These are phyloP conservation scores for Myxozyma neglecta DNA, from an alignment of 805 yeast genomes.

Conservation along the genomic window DNA sequence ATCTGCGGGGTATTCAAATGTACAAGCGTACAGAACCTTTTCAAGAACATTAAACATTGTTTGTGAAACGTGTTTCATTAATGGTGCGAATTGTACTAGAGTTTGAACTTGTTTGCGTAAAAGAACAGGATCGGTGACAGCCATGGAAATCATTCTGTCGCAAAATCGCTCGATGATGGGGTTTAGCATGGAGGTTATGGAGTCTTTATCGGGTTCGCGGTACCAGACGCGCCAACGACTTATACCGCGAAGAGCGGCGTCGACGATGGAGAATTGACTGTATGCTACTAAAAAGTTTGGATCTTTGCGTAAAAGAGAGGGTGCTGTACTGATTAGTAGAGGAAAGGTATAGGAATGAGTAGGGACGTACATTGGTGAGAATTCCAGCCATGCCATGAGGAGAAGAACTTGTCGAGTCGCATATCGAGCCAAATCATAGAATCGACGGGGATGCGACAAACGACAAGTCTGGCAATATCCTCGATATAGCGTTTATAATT, in stretches of 20 bases:
- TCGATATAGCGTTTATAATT: conserved; percentile 83
- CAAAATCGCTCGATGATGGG: conserved; percentile 65
- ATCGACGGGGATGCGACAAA: conserved; percentile 81
- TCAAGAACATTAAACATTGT: conserved; percentile 83
- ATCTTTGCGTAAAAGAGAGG: conserved; percentile 44
- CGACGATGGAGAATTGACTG: conserved; percentile 82
- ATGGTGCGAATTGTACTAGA: conserved; percentile 89
- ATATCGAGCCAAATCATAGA: conserved; percentile 80
- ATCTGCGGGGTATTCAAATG: conserved; percentile 72
- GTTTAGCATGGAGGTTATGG: conserved; percentile 55
- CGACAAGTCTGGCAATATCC: conserved; percentile 83
- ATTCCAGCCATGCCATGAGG: conserved; percentile 47
- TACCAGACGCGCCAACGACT: conserved; percentile 97
- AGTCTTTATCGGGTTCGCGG: conserved; percentile 55
- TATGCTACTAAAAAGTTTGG: conserved; percentile 69
- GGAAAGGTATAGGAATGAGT: background rate
- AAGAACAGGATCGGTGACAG: conserved; percentile 74
- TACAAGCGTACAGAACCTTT: conserved; percentile 79
- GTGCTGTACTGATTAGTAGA: conserved; percentile 3
- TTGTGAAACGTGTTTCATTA: conserved; percentile 69
- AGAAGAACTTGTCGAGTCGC: conserved; percentile 68
- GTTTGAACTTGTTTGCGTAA: conserved; percentile 86
- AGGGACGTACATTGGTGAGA: conserved; percentile 10
- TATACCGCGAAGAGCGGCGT: conserved; percentile 86
- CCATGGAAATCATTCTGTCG: conserved; percentile 60